Percentiles rank a stretch among this genome's conserved stretches.
Evolutionary conservation across 1,139 yeast species (phyloP).

Genomic region (Debaryomyces udenii): DNA sequence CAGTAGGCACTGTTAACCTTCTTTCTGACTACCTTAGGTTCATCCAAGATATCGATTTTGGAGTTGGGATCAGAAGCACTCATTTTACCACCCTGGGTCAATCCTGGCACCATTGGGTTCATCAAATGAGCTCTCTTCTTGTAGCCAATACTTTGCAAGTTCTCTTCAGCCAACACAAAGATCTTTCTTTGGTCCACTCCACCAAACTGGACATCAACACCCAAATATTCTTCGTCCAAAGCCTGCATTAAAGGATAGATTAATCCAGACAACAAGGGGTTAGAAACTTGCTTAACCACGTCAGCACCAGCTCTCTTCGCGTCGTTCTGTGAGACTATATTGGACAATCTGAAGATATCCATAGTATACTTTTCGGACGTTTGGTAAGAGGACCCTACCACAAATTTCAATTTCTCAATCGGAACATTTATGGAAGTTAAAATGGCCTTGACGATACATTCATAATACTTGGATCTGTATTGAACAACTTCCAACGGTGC

Average conservation of each 20-base stretch:
- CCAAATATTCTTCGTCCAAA: constrained; percentile 88
- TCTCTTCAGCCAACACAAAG: constrained; percentile 95
- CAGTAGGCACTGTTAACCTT: constrained; percentile 92
- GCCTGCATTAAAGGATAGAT: constrained; percentile 99
- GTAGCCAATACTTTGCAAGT: constrained; percentile 83
- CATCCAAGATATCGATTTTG: constrained; percentile 90
- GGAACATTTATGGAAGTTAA: constrained; percentile 88
- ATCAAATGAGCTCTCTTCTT: constrained; percentile 96
- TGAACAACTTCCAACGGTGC: constrained; percentile 93
- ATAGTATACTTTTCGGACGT: constrained; percentile 73
- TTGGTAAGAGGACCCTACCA: constrained; percentile 89
- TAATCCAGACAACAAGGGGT: constrained; percentile 90
- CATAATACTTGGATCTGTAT: constrained; percentile 89
- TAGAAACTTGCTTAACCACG: constrained; percentile 95
- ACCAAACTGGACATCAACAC: constrained; percentile 93
- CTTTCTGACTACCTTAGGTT: constrained; percentile 83
- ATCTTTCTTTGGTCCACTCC: constrained; percentile 99
- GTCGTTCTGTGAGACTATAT: constrained; percentile 86
- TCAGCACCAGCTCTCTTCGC: constrained; percentile 99
- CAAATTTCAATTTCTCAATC: constrained; percentile 81
- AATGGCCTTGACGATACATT: constrained; percentile 77
- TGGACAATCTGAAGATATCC: constrained; percentile 85
- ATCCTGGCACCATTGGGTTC: constrained; percentile 99
- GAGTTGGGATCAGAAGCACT: constrained; percentile 99
- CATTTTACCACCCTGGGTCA: constrained; percentile 97